A percentile compares a stretch with the other conserved stretches of the same genome.
Evolutionary conservation across 2,329 filamentous ascomycete species (phyloP).

Genomic region (Aspergillus sp.): DNA sequence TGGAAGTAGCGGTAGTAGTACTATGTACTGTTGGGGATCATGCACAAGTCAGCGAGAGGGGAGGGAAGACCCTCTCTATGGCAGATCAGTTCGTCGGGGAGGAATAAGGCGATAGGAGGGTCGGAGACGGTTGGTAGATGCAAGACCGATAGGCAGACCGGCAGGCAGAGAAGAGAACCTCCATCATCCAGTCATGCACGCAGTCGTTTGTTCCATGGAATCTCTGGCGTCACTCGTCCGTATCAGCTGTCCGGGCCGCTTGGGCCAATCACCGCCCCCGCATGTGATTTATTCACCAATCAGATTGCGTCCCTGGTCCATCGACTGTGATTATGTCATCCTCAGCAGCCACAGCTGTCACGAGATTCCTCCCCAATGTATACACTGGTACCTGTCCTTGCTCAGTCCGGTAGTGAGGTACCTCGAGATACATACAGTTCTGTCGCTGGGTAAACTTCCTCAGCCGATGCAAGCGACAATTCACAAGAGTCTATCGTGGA

Average conservation of each 20-base stretch:
- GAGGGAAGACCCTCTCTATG: no score
- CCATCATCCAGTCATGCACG: neutral
- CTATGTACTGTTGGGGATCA: no score
- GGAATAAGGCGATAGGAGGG: neutral
- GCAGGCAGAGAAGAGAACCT: constrained; percentile 8
- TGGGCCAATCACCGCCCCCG: constrained; percentile 15
- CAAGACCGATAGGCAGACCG: constrained; percentile 12
- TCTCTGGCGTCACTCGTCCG: constrained; percentile 24
- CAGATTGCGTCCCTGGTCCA: neutral
- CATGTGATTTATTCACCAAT: constrained; percentile 22
- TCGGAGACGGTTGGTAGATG: constrained; percentile 1
- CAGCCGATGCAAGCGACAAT: no score
- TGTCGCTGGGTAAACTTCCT: no score
- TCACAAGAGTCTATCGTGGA: constrained; percentile 10
- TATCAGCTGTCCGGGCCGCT: constrained; percentile 19
- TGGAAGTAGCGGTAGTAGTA: no score
- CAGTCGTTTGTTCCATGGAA: neutral
- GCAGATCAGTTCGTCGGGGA: no score
- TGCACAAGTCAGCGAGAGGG: no score
- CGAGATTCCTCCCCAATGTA: neutral
- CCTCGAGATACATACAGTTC: neutral
- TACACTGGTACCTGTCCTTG: neutral
- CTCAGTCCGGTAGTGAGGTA: neutral
- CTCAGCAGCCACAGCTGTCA: neutral
- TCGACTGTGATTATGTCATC: constrained; percentile 14